phyloP scores from a whole-genome alignment of 768 basidiomycete genomes.

The Boletus sp. region DNA sequence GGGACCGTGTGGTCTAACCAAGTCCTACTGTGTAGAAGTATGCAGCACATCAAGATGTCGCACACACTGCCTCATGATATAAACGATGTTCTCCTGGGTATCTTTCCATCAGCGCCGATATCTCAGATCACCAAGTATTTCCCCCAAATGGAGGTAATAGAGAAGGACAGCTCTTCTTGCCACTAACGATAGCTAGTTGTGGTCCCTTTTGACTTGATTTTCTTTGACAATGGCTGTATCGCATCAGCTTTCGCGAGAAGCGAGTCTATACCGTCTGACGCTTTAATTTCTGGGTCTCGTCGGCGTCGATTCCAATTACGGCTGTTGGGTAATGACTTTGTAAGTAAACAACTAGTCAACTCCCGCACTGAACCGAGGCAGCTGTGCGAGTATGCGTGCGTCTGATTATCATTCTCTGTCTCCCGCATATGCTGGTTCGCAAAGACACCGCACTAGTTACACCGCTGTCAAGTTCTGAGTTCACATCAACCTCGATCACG shows the following conservation, averaged over 20 bases:
- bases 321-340: neutral
- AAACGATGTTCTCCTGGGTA: neutral
- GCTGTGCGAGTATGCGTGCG: constrained; percentile 68
- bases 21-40: neutral
- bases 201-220: too few species aligned
- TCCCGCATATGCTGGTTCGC: neutral
- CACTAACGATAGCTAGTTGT: neutral
- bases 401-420: constrained; percentile 7
- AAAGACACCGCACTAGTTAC: constrained; percentile 6
- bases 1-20: too few species aligned
- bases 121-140: neutral
- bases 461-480: constrained; percentile 21
- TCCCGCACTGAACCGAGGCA: constrained; percentile 42
- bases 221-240: neutral
- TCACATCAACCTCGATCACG: constrained; percentile 47
- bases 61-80: neutral
- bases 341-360: neutral
- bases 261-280: neutral
- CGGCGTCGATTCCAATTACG: too few species aligned
- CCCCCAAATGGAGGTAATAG: too few species aligned
- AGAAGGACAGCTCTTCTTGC: too few species aligned
- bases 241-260: neutral
- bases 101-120: neutral
- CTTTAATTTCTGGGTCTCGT: too few species aligned
- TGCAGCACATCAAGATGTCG: neutral